Conservation (phyloP, 305 asterid species). For the Andrographis paniculata region DNA sequence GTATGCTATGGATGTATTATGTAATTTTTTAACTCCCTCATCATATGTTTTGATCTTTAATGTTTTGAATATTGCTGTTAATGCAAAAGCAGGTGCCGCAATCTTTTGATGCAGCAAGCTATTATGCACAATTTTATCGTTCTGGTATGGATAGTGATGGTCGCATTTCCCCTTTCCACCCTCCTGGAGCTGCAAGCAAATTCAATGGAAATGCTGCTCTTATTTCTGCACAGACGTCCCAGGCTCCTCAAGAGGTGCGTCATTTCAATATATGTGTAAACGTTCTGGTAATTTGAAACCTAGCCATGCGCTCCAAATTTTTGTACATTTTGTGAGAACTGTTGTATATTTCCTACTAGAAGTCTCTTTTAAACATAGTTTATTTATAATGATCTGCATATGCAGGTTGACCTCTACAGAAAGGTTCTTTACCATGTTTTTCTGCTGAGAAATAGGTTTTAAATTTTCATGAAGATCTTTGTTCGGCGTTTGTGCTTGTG, state of each 20-base stretch:
- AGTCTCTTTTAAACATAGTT: no score
- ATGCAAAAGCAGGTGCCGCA: conserved; percentile 58
- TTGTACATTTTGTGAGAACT: not conserved
- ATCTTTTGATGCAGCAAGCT: conserved; percentile 69
- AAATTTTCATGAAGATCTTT: no score
- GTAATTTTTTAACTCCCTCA: not conserved
- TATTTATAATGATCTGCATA: no score
- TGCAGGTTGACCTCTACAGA: no score
- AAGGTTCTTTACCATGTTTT: no score
- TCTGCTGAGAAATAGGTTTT: no score
- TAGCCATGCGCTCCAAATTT: not conserved
- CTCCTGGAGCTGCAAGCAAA: conserved; percentile 61
- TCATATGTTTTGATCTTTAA: conserved; percentile 7
- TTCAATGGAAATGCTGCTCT: conserved; percentile 54
- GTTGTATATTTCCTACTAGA: no score
- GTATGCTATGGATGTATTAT: conserved; percentile 4
- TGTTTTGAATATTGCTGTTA: conserved; percentile 12
- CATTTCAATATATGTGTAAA: conserved; percentile 12
- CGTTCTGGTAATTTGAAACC: not conserved
- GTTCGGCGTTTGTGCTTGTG: no score
- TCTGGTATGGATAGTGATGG: conserved; percentile 69
- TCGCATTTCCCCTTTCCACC: conserved; percentile 67
- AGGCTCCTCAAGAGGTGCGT: conserved; percentile 78
- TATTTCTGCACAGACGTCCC: conserved; percentile 62
- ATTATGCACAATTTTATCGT: conserved; percentile 72